A percentile compares a stretch with the other conserved stretches of the same genome.
phyloP scores from a whole-genome alignment of 1,284 basidiomycete species.

The Heterobasidion irregulare region DNA sequence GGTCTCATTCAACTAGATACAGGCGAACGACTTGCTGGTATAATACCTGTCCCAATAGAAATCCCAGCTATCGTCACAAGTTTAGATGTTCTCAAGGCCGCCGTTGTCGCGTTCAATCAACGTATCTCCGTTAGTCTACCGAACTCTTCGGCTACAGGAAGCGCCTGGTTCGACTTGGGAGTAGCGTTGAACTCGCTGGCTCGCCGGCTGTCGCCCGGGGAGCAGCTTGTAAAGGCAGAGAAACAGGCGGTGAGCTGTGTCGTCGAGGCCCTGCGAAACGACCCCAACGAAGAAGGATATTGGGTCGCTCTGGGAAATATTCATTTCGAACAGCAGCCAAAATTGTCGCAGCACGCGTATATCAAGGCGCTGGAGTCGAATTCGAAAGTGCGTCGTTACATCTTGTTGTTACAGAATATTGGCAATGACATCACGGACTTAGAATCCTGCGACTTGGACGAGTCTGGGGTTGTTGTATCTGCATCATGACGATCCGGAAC shows the following conservation, averaged over 20 bases:
- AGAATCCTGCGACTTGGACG: conserved; percentile 81
- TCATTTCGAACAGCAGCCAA: conserved; percentile 62
- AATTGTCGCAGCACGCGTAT: conserved; percentile 85
- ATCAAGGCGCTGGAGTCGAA: conserved; percentile 86
- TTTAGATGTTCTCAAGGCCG: conserved; percentile 41
- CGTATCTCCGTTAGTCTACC: conserved; percentile 62
- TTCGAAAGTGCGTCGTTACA: conserved; percentile 45
- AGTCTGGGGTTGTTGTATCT: conserved; percentile 89
- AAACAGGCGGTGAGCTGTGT: conserved; percentile 58
- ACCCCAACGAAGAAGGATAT: conserved; percentile 67
- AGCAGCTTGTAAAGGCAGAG: conserved; percentile 25
- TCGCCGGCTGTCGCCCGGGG: conserved; percentile 20
- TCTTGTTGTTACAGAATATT: not conserved
- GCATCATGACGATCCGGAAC: conserved; percentile 70
- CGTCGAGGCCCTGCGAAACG: conserved; percentile 69
- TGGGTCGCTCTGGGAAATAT: conserved; percentile 82
- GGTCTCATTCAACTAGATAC: conserved; percentile 30
- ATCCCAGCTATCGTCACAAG: conserved; percentile 21
- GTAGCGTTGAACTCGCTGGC: conserved; percentile 54
- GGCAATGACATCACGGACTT: not conserved
- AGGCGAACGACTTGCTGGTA: conserved; percentile 31
- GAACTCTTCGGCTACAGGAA: conserved; percentile 47
- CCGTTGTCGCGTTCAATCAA: conserved; percentile 66
- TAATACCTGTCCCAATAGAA: conserved; percentile 27
- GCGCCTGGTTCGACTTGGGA: conserved; percentile 76